Evolutionary conservation across 2,329 filamentous ascomycete genomes (phyloP).

Genomic region (Aspergillus intermedius): DNA sequence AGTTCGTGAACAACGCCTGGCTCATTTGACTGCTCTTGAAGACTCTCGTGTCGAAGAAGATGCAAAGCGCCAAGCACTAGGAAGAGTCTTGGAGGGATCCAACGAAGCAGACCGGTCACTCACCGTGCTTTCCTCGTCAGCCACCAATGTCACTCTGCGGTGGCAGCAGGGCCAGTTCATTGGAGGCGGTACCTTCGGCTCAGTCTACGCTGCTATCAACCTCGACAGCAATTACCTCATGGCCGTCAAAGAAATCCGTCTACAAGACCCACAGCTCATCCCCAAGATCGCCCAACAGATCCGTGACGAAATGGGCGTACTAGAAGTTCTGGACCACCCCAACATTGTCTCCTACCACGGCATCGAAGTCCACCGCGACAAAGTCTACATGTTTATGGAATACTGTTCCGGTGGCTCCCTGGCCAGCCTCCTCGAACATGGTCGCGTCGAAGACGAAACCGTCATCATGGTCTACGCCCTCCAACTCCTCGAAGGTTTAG

Average conservation of each 20-base stretch:
- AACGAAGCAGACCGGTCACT: constrained; percentile 95
- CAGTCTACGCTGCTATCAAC: constrained; percentile 95
- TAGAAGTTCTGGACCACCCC: constrained; percentile 92
- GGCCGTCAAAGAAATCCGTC: constrained; percentile 96
- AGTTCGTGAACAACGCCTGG: constrained; percentile 68
- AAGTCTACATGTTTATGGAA: constrained; percentile 99
- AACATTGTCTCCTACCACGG: constrained; percentile 98
- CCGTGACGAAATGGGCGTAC: constrained; percentile 90
- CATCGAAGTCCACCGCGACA: constrained; percentile 95
- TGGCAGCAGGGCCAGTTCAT: constrained; percentile 99
- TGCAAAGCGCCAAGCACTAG: constrained; percentile 77
- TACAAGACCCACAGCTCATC: constrained; percentile 94
- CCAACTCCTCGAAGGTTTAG: constrained; percentile 87
- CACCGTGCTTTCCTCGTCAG: constrained; percentile 86
- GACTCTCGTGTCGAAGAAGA: constrained; percentile 70
- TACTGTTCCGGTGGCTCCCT: constrained; percentile 94
- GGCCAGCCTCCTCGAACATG: constrained; percentile 83
- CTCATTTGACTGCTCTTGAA: constrained; percentile 69
- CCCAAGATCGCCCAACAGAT: constrained; percentile 92
- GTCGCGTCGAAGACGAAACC: constrained; percentile 94
- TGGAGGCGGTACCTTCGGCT: constrained; percentile 92
- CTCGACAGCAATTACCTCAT: constrained; percentile 92
- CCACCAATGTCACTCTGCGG: constrained; percentile 88
- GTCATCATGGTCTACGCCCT: constrained; percentile 95
- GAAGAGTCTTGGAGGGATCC: constrained; percentile 83